Evolutionary conservation across 2,329 filamentous ascomycete genomes (phyloP).

Genomic region (Arthroderma uncinatum): DNA sequence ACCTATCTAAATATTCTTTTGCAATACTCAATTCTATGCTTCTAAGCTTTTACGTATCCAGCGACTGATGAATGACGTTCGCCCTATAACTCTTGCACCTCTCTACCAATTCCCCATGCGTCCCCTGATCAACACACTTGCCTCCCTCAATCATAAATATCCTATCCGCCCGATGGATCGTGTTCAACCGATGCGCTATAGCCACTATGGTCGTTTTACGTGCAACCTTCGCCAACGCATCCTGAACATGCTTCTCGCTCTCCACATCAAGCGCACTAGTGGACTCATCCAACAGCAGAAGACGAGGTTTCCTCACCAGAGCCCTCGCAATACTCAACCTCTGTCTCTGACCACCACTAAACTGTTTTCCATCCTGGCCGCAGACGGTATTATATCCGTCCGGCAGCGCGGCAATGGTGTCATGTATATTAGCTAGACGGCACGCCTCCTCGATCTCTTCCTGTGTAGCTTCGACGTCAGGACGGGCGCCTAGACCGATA

Average conservation of each 20-base stretch:
- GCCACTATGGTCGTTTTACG: constrained; percentile 30
- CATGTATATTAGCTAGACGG: constrained; percentile 58
- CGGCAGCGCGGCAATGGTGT: constrained; percentile 52
- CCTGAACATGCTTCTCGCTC: constrained; percentile 40
- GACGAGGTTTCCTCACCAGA: constrained; percentile 43
- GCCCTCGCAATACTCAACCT: constrained; percentile 49
- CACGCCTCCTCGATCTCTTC: constrained; percentile 57
- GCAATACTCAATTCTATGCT: not conserved
- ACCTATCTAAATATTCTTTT: not conserved
- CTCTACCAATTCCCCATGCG: constrained; percentile 39
- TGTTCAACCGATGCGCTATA: constrained; percentile 34
- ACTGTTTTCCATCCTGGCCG: constrained; percentile 43
- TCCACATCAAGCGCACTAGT: constrained; percentile 49
- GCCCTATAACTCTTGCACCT: constrained; percentile 41
- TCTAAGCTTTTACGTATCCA: constrained; percentile 21
- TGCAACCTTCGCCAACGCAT: constrained; percentile 27
- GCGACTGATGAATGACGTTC: constrained; percentile 41
- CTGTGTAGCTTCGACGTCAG: constrained; percentile 44
- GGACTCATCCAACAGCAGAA: constrained; percentile 51
- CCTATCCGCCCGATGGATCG: constrained; percentile 55
- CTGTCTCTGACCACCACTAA: constrained; percentile 50
- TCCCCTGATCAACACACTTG: constrained; percentile 38
- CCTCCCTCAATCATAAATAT: constrained; percentile 55
- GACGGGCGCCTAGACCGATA: constrained; percentile 37
- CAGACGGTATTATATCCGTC: constrained; percentile 54